Evolutionary conservation across 1,284 basidiomycete species (phyloP).

Genomic region (Pseudozyma sp.): DNA sequence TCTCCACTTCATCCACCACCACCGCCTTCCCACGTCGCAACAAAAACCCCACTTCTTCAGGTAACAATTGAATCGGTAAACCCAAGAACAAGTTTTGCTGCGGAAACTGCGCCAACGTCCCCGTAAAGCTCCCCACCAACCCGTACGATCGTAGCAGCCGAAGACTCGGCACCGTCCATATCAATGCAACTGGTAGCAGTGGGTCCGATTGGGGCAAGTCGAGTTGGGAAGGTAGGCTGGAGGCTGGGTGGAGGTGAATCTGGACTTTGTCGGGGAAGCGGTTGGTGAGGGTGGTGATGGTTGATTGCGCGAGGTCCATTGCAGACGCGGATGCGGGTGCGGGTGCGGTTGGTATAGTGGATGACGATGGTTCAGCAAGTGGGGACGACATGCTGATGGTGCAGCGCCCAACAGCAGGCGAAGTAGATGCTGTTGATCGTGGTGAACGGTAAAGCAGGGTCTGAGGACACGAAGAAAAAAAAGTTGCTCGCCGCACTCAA

Average conservation of each 20-base stretch:
- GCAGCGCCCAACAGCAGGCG: too few relatives aligned
- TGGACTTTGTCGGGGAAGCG: conserved; percentile 19
- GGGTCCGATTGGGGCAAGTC: background rate
- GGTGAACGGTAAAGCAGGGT: too few relatives aligned
- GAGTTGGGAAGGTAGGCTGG: conserved; percentile 6
- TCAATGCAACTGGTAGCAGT: conserved; percentile 17
- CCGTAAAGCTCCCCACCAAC: conserved; percentile 84
- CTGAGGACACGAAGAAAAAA: too few relatives aligned
- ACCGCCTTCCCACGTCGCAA: conserved; percentile 77
- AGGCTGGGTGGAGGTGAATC: conserved; percentile 30
- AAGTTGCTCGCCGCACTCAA: too few relatives aligned
- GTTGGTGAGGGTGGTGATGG: background rate
- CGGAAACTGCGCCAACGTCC: conserved; percentile 91
- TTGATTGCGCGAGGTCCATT: background rate
- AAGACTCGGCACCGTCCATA: conserved; percentile 41
- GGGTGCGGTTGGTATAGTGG: background rate
- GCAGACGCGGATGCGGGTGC: too few relatives aligned
- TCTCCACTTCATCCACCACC: conserved; percentile 19
- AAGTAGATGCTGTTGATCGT: too few relatives aligned
- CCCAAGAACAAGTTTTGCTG: conserved; percentile 98
- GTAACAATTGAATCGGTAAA: conserved; percentile 84
- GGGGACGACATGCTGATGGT: background rate
- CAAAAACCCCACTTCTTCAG: conserved; percentile 90
- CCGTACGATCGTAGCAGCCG: conserved; percentile 73
- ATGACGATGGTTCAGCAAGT: background rate